Evolutionary conservation across 768 basidiomycete genomes (phyloP), one percentile per base, ranked within the genome.

Genomic region (Boletus rubescentipes): DNA sequence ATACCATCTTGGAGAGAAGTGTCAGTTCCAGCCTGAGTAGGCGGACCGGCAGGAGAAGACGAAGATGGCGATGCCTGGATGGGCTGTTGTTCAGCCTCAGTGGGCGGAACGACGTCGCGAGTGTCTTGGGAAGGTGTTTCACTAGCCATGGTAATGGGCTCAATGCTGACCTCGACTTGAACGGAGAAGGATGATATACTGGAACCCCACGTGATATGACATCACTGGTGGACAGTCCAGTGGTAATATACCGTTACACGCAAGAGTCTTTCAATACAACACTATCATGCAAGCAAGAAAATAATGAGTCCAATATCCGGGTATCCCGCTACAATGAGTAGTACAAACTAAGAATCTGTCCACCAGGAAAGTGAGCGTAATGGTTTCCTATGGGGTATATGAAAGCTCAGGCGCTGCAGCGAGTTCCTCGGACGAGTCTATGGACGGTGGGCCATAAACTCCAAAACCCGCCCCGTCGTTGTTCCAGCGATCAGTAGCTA

Each of bases 401-500:
- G 34, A 16, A 44, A 60, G 32, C 37, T 63, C 61, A 7, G 63
- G 56, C 9, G 26, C 26, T 38, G 46, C 44, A 37, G 20, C 30
- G 4, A 62, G 51, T n/a, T 70, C 70, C 47, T 68, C 70, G 2
- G 70, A 68, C 29, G 58, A 58, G 21, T 53, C 54, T 46, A 58
- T 42, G 21, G 60, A 61, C 20, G 60, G 56, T 9, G 61, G 53
- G 29, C 36, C 49, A 46, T 44, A 54, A 30, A 15, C 38, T 29
- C 44, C 51, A n/a, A 60, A 11, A 10, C 64, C 61, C 18, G 60
- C 58, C 54, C 72, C 53, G 72, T 75, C 57, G 64, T 73, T 36
- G 65, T 68, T 73, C 77, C 79, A 88, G 3, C 75, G 64, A 58
- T 90, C 85, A 5, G 89, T 89, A 7, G 80, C 78, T 10, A 90